Evolutionary conservation across 2,329 filamentous ascomycete species (phyloP).

Genomic region (Aspergillus proliferans): DNA sequence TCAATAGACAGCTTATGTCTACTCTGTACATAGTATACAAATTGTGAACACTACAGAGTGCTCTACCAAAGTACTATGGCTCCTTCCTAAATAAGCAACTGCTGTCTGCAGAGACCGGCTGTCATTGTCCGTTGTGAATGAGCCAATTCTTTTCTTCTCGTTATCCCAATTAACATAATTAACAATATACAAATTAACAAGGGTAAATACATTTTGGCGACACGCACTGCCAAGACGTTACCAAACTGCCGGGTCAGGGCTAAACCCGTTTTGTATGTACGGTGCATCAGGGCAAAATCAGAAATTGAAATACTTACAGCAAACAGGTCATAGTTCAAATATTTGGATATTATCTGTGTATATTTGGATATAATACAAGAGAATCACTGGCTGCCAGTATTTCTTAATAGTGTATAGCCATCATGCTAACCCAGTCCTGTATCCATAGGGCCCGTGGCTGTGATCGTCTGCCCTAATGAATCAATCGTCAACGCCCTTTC

Average conservation of each 20-base stretch:
- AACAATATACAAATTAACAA: neutral
- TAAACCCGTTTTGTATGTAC: conserved; percentile 18
- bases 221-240: conserved; percentile 26
- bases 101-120: neutral
- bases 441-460: neutral
- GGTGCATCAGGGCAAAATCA: conserved; percentile 1
- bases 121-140: neutral
- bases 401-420: too few species aligned
- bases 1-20: too few species aligned
- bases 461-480: neutral
- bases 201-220: conserved; percentile 12
- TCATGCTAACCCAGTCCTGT: too few species aligned
- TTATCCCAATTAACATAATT: neutral
- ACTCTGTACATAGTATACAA: too few species aligned
- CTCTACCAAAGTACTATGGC: too few species aligned
- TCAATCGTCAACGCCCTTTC: neutral
- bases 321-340: too few species aligned
- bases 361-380: too few species aligned
- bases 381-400: too few species aligned
- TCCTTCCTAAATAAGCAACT: neutral
- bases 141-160: neutral
- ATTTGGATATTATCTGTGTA: too few species aligned
- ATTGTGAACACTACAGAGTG: too few species aligned
- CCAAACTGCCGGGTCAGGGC: conserved; percentile 28
- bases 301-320: neutral